A percentile compares a stretch with the other conserved stretches of the same genome.
These are phyloP conservation scores for Trichoderma gracile DNA, from an alignment of 2,329 filamentous ascomycete genomes.

Conservation along the genomic window DNA sequence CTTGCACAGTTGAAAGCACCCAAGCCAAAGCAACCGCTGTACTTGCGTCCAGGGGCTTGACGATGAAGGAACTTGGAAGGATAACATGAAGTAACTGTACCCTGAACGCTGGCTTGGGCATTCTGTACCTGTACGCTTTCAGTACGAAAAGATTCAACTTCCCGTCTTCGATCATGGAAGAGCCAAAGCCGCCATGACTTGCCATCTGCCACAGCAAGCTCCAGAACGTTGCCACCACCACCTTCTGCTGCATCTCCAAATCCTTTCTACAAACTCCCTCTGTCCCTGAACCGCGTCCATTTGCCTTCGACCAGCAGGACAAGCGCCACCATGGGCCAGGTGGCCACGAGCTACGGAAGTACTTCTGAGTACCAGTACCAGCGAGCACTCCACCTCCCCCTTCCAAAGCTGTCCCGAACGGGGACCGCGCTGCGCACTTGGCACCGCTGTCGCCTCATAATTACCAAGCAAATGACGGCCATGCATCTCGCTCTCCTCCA, in stretches of 20 bases:
- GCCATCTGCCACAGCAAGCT: background rate
- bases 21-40: too few species aligned
- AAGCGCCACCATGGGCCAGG: conserved; percentile 3
- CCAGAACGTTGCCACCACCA: background rate
- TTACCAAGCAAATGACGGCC: conserved; percentile 15
- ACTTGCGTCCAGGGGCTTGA: background rate
- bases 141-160: too few species aligned
- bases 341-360: background rate
- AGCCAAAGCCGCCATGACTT: background rate
- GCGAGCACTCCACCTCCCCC: background rate
- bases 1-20: too few species aligned
- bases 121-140: background rate
- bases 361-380: background rate
- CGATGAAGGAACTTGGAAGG: too few species aligned
- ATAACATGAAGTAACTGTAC: too few species aligned
- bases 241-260: background rate
- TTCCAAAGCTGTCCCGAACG: background rate
- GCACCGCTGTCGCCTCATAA: conserved; percentile 7
- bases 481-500: background rate
- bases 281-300: background rate
- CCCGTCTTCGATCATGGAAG: too few species aligned
- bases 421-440: conserved; percentile 1
- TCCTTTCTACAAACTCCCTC: background rate
- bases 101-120: background rate
- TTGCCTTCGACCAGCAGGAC: background rate